phyloP scores from a whole-genome alignment of 2,329 filamentous ascomycete species.

The Nannizziopsis barbatae region DNA sequence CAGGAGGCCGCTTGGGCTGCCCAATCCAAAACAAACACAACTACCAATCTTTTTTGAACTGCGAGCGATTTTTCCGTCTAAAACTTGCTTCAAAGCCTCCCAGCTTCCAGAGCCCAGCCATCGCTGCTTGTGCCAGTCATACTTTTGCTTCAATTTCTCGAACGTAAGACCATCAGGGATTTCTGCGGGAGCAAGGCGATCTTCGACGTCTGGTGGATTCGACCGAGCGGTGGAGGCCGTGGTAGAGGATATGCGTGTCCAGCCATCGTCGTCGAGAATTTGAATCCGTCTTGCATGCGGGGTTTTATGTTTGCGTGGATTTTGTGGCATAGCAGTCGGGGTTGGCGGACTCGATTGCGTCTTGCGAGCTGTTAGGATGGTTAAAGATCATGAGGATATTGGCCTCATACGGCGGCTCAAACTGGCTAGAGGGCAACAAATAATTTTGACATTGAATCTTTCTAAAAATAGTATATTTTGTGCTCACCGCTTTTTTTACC shows the following conservation, averaged over 20 bases:
- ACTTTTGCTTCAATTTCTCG: constrained; percentile 24
- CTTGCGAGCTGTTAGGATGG: no score
- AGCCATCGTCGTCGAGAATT: constrained; percentile 32
- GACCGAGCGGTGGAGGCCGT: not conserved
- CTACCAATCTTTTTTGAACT: constrained; percentile 17
- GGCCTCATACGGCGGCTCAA: no score
- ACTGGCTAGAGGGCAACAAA: no score
- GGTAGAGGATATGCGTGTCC: constrained; percentile 32
- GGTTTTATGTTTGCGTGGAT: constrained; percentile 5
- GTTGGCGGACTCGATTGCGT: not conserved
- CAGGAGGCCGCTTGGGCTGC: constrained; percentile 33
- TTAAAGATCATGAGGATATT: no score
- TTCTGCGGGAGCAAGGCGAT: constrained; percentile 27
- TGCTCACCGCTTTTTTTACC: no score
- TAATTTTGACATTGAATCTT: no score
- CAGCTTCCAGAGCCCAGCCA: constrained; percentile 26
- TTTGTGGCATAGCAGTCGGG: constrained; percentile 25
- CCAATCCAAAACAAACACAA: constrained; percentile 32
- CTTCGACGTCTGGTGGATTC: constrained; percentile 8
- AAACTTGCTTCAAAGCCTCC: constrained; percentile 15
- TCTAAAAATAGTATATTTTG: no score
- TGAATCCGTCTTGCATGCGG: constrained; percentile 25
- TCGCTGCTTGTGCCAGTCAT: constrained; percentile 20
- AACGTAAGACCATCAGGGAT: constrained; percentile 26
- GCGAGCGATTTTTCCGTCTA: not conserved